Base-by-base conservation (phyloP, 2,329 filamentous ascomycete species). In the Botrytis galanthina region DNA sequence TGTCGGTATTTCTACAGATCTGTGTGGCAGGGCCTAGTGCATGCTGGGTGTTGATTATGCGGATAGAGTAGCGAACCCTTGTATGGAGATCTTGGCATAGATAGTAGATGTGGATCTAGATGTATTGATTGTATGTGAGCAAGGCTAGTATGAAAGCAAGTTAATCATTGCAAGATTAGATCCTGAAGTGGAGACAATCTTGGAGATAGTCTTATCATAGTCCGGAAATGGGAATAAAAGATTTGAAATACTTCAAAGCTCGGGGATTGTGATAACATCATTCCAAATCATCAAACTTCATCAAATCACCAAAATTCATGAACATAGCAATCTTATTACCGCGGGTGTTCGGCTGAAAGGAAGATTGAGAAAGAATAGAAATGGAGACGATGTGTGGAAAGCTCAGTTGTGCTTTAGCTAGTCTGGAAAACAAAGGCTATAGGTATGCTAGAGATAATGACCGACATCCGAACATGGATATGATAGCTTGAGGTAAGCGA, bases 201-300 rank as follows among this genome's bases (percentile, higher is more conserved):
- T 8, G 22, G 9, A 35, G 22, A 67, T 67, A 51, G 29, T 51
- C 32, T 37, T 51, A 51, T 37, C 29, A 67, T 51, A 35, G 63
- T 37, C 32, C 44, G 1, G 32, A 42, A 51, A 67, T 14, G 32
- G 18, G 26, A 37, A 26, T 32, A 37, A 37, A 67, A 16, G 44
- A 37, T 51, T 67, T 67, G 29, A 37, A 48, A 14, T 37, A 22
- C 29, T 8, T 51, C 22, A 12, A 29, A 20, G 32, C 42, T 51
- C 32, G 32, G 29, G 7, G 32, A 22, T 51, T 12, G 32, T n/a
- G 63, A 67, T 37, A 37, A 51, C 32, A 48, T 18, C 22, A 67
- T 51, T 67, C 63, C 63, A 67, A 37, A 51, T 66, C 63, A 48
- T 66, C 5, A 18, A 46, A 48, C 12, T 64, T 64, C 39, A 64